A percentile compares a stretch with the other conserved stretches of the same genome.
phyloP scores from a whole-genome alignment of 805 yeast genomes.

The Candida methanosorbosa region DNA sequence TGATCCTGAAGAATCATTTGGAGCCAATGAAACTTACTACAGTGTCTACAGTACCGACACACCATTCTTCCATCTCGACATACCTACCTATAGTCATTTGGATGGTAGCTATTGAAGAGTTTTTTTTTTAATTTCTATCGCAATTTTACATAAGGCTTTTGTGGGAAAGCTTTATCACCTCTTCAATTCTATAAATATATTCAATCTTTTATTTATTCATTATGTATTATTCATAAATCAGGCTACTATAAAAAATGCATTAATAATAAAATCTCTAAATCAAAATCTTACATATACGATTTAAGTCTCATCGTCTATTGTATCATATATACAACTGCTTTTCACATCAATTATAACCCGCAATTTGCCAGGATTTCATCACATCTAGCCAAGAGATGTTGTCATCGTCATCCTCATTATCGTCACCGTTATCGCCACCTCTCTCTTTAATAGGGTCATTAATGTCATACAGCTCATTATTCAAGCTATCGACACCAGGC shows the following conservation, averaged over 20 bases:
- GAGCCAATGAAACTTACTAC: not conserved
- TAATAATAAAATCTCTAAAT: too few species aligned
- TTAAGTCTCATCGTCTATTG: too few species aligned
- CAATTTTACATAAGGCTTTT: not conserved
- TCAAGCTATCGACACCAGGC: conserved; percentile 2
- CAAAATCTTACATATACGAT: too few species aligned
- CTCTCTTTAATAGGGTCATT: not conserved
- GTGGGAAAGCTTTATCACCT: not conserved
- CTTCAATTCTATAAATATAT: not conserved
- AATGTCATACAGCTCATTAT: not conserved
- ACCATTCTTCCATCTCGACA: conserved; percentile 73
- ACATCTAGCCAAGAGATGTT: conserved; percentile 43
- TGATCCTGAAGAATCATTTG: not conserved
- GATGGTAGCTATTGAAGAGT: conserved; percentile 3
- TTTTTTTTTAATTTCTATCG: not conserved
- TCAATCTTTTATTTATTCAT: not conserved
- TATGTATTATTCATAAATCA: too few species aligned
- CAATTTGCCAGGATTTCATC: conserved; percentile 44
- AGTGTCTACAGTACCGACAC: conserved; percentile 48
- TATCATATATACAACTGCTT: not conserved
- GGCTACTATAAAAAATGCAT: too few species aligned
- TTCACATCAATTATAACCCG: conserved; percentile 10
- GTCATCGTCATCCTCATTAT: conserved; percentile 16
- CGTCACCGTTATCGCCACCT: conserved; percentile 2
- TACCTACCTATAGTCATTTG: conserved; percentile 42